Conservation (phyloP, 2,329 filamentous ascomycete species). For the Paecilomyces niveus region DNA sequence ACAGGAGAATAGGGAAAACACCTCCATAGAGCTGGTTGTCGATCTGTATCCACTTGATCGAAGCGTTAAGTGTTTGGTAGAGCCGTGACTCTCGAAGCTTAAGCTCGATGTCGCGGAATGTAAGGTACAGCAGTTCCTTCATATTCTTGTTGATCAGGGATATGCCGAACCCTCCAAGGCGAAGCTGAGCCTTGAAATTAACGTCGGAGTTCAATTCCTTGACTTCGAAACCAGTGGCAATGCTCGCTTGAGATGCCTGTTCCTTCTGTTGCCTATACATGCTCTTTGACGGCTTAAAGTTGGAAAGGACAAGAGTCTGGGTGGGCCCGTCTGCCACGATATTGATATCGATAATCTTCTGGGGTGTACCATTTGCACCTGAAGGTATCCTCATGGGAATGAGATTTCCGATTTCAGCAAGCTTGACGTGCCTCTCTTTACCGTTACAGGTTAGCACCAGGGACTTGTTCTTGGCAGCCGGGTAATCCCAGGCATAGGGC, state of each 20-base stretch:
- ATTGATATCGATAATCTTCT: constrained; percentile 93
- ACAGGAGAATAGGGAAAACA: constrained; percentile 94
- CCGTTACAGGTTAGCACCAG: constrained; percentile 73
- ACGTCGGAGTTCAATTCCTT: constrained; percentile 84
- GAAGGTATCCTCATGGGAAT: constrained; percentile 84
- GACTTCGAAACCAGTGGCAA: constrained; percentile 75
- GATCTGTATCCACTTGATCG: constrained; percentile 97
- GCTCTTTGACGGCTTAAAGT: constrained; percentile 88
- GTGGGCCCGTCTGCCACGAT: constrained; percentile 93
- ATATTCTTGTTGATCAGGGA: constrained; percentile 90
- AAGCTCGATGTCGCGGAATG: constrained; percentile 81
- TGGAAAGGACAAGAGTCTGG: constrained; percentile 87
- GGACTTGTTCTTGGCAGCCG: constrained; percentile 92
- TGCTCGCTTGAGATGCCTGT: constrained; percentile 51
- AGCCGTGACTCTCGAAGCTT: constrained; percentile 89
- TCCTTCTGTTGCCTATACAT: constrained; percentile 65
- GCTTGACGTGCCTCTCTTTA: constrained; percentile 83
- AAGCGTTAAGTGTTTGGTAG: constrained; percentile 84
- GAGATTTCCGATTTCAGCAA: constrained; percentile 93
- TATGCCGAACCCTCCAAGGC: constrained; percentile 82
- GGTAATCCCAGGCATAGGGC: constrained; percentile 99
- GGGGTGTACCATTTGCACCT: constrained; percentile 52
- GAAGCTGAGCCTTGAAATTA: constrained; percentile 82
- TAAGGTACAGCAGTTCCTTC: constrained; percentile 88
- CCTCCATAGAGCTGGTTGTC: constrained; percentile 98